These are phyloP conservation scores for Acer saccharum DNA, from an alignment of 345 rosid genomes.

Conservation along the genomic window DNA sequence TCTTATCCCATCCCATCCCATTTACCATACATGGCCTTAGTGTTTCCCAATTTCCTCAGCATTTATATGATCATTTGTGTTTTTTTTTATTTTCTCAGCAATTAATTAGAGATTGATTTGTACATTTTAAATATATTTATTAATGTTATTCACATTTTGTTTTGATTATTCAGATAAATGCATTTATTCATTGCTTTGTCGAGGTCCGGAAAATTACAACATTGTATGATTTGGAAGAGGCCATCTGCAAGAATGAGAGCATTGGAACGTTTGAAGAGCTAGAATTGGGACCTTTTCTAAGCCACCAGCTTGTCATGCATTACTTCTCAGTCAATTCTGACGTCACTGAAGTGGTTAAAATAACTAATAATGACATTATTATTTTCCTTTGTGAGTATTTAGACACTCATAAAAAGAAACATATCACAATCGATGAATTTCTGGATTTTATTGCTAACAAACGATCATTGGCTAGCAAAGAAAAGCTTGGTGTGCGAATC, in stretches of 20 bases:
- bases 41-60: not conserved
- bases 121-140: not conserved
- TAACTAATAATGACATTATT: slow-evolving; percentile 65
- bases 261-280: slow-evolving; percentile 65
- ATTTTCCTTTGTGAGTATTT: slow-evolving; percentile 51
- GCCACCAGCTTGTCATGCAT: slow-evolving; percentile 66
- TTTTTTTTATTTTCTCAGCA: not conserved
- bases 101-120: not conserved
- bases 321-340: slow-evolving; percentile 55
- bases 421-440: slow-evolving; percentile 53
- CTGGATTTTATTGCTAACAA: slow-evolving; percentile 66
- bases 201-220: slow-evolving; percentile 68
- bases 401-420: slow-evolving; percentile 32
- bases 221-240: slow-evolving; percentile 74
- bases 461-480: slow-evolving; percentile 52
- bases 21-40: too few relatives aligned
- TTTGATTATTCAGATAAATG: slow-evolving; percentile 58
- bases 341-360: slow-evolving; percentile 47
- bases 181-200: slow-evolving; percentile 84
- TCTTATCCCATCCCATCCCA: too few relatives aligned
- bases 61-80: not conserved
- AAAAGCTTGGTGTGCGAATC: slow-evolving; percentile 78
- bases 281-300: slow-evolving; percentile 72
- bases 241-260: slow-evolving; percentile 69
- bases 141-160: not conserved